Conservation (phyloP, 169 alveolate species). For the Plasmodium inui region DNA sequence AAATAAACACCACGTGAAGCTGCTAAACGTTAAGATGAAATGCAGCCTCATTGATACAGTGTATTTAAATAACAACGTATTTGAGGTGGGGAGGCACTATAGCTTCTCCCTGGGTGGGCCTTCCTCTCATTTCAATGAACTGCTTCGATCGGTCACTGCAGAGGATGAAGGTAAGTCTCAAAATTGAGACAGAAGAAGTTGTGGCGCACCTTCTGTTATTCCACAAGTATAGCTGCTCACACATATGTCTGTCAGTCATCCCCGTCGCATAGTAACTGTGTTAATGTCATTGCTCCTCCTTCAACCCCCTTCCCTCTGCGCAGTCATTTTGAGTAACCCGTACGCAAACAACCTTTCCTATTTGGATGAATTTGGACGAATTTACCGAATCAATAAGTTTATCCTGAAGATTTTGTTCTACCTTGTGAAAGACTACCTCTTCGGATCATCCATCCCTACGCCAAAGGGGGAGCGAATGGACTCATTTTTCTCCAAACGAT, state of each 20-base stretch:
- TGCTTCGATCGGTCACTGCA: not conserved
- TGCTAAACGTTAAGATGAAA: slow-evolving; percentile 6
- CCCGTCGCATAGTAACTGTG: too few species aligned
- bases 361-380: slow-evolving; percentile 7
- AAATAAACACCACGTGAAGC: not conserved
- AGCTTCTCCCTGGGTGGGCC: not conserved
- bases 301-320: not conserved
- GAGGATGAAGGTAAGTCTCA: slow-evolving; percentile 30
- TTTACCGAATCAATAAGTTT: slow-evolving; percentile 27
- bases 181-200: not conserved
- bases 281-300: not conserved
- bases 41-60: not conserved
- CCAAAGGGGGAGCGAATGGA: slow-evolving; percentile 14
- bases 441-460: not conserved
- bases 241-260: too few species aligned
- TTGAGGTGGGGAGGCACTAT: slow-evolving; percentile 22
- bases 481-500: not conserved
- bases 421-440: slow-evolving; percentile 31
- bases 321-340: slow-evolving; percentile 35
- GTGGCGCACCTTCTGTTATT: too few species aligned
- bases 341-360: slow-evolving; percentile 42
- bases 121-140: not conserved
- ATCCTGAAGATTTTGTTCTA: not conserved
- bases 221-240: too few species aligned
- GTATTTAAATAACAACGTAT: not conserved